Conservation (phyloP, 2,329 filamentous ascomycete species). For the Penicillium expansum region DNA sequence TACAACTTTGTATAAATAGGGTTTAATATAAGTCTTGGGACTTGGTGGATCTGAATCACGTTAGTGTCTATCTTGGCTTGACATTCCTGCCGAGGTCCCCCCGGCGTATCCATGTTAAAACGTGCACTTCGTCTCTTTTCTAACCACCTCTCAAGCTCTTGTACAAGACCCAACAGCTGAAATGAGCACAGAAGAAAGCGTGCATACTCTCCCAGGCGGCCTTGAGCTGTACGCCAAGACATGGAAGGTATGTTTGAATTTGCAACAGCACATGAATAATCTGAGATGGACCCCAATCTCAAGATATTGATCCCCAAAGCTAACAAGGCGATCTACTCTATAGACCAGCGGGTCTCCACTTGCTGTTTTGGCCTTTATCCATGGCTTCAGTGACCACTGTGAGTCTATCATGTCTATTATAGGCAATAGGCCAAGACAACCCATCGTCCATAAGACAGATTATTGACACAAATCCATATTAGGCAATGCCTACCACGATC, state of each 20-base stretch:
- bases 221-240: slow-evolving; percentile 60
- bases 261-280: neutral
- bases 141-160: neutral
- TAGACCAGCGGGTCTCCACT: slow-evolving; percentile 38
- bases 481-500: slow-evolving; percentile 69
- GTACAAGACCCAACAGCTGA: neutral
- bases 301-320: neutral
- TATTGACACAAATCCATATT: neutral
- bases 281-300: neutral
- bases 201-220: slow-evolving; percentile 52
- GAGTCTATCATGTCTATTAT: slow-evolving; percentile 14
- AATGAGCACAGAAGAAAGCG: slow-evolving; percentile 51
- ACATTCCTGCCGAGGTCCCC: neutral
- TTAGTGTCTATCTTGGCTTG: neutral
- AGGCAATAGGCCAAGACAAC: neutral
- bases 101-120: neutral
- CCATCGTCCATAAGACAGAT: neutral
- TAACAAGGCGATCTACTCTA: neutral
- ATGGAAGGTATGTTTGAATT: slow-evolving; percentile 52
- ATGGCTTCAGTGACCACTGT: slow-evolving; percentile 85
- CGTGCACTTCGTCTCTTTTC: neutral
- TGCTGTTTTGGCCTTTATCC: slow-evolving; percentile 77
- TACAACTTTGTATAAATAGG: neutral
- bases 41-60: neutral
- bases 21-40: neutral